Evolutionary conservation across 495 filamentous ascomycete genomes (phyloP), one percentile per base, ranked within the genome.

Genomic region (Cercophora sp.): DNA sequence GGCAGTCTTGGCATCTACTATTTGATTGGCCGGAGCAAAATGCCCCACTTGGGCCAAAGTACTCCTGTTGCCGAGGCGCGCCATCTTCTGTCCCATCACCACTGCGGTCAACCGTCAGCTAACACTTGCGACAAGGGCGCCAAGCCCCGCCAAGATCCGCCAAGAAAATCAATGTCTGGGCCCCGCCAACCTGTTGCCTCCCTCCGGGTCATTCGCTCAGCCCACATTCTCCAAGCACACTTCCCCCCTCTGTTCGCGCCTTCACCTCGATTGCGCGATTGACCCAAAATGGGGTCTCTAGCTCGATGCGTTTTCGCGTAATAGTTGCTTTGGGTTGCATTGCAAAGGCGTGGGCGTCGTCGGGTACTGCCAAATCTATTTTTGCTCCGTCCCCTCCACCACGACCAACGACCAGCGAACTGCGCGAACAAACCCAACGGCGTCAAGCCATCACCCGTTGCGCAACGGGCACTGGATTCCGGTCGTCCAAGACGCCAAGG

Each of bases 1-100:
- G 72, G 72, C 70, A 62, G 60, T 68, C 64, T 62, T 49, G 63
- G 63, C 54, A 55, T 61, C 55, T 56, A 58, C 47, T 53, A 56
- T 59, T 55, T 59, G 55, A 68, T 66, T 68, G 65, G 63, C 26
- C 39, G n/a, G 32, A 20, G 27, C 22, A 32, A 49, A 35, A 43
- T 41, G 19, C 48, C 32, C 24, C 57, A 45, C 54, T 48, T 61
- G 52, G 63, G 34, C 22, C n/a, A 6, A 20, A 4, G 63, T 68
- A 57, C 48, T 55, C 8, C 36, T 62, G 63, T 51, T 66, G 47
- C 34, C 19, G 8, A 1, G 16, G 10, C 3, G 11, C 34, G n/a
- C n/a, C n/a, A n/a, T n/a, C n/a, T n/a, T n/a, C n/a, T n/a, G n/a
- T 32, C 8, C 29, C 8, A 6, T 32, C 8, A 6, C 29, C 13